Base-by-base conservation (phyloP, 208 protist genomes). In the Wallacemonas rigidus region DNA sequence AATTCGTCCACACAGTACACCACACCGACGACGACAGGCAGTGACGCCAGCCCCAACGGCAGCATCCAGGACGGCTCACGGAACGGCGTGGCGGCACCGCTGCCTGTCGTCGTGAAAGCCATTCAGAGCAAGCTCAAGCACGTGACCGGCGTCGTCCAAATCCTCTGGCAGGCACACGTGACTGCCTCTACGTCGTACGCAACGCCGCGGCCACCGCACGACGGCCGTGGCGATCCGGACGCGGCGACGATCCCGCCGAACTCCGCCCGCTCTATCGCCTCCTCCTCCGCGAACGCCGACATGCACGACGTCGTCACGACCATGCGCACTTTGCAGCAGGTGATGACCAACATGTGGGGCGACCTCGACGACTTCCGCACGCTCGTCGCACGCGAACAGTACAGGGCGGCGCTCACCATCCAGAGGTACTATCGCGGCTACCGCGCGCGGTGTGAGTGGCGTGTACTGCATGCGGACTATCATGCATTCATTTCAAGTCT, bases 361-460 rank as follows among this genome's bases (percentile, higher is more conserved):
- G 88, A 95, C 60, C 74, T 97, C 11, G 81, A 84, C 47, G 85
- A 87, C 47, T 87, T 85, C 74, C 72, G 85, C 50, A 69, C 62
- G 17, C 82, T 94, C 65, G 54, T 76, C 12, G 72, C 72, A 26
- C 78, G 79, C 12, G 80, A 85, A 74, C 80, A 82, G 73, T 74
- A 75, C 8, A 77, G 76, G 2, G 89, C 92, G 2, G 92, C 89
- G 14, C 43, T 88, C 3, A 82, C 79, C 40, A 95, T 97, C 62
- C 92, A 97, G 76, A 83, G 84, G 7, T 60, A 89, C 72, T 95
- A 87, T 74, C 85, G 92, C 63, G 90, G 87, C 36, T 83, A 89
- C 72, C 38, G 65, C 4, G 92, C 80, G 38, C 77, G 92, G 5
- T 80, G 72, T 40, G 55, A 82, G 54, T 91, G 86, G 79, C 56